Percentiles rank a stretch among this genome's conserved stretches.
Conservation (phyloP, 2,329 filamentous ascomycete genomes). For the Dryadomyces sulphureus region DNA sequence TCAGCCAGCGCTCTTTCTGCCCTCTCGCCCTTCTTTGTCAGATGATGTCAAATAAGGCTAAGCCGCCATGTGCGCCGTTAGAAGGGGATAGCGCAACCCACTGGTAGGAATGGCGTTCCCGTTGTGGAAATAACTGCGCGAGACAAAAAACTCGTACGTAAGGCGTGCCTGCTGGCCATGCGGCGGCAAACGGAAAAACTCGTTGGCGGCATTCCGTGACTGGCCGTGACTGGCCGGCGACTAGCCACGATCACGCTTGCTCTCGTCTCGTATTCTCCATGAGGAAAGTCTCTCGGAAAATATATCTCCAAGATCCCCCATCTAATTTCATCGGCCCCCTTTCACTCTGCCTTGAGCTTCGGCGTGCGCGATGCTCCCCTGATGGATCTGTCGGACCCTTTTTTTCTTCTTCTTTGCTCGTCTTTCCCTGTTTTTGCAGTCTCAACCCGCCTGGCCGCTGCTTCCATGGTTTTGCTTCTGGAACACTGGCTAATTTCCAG, state of each 20-base stretch:
- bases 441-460: neutral
- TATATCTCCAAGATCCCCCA: neutral
- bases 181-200: no score
- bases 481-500: neutral
- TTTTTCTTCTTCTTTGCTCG: neutral
- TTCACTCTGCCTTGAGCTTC: no score
- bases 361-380: neutral
- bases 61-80: neutral
- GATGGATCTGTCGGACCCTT: neutral
- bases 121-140: neutral
- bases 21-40: no score
- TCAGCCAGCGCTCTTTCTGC: no score
- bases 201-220: no score
- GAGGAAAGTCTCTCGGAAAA: neutral
- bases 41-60: no score
- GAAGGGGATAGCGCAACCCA: neutral
- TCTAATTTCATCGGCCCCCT: neutral
- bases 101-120: neutral
- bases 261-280: neutral
- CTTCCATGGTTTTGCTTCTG: neutral
- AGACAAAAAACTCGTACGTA: no score
- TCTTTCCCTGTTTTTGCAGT: neutral
- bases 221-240: no score
- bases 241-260: neutral
- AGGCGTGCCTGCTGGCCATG: no score